Base-by-base conservation (phyloP, 1,139 yeast species). In the Saccharomyces hybrid region DNA sequence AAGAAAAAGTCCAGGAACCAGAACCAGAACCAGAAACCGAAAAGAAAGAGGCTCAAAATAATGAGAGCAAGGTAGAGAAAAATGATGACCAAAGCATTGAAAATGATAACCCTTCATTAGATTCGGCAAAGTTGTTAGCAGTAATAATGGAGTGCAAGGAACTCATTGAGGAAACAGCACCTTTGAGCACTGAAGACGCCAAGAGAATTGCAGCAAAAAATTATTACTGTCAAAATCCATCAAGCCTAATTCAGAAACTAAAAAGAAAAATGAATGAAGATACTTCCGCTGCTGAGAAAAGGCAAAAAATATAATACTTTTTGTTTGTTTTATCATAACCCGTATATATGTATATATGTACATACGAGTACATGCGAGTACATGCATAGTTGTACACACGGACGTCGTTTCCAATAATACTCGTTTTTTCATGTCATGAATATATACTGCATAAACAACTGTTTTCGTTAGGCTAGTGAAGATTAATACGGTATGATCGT, bases 161-260 rank as follows among this genome's bases (percentile, higher is more conserved):
- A 9, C 58, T 73, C 2, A 77, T 84, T 5, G 74, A 75, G 55
- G 70, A 71, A 69, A 72, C 23, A 19, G 23, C 23, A 6, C 74
- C 75, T 51, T 79, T 86, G 0, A 70, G 82, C 6, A 74, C 80
- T 51, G 88, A 85, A 55, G 85, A 81, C 54, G 85, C 88, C 16
- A 81, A 78, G 47, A 70, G 69, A 19, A 82, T 84, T 26, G 88
- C 84, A 56, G 80, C 79, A 49, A 84, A 83, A 65, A 78, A 85
- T 32, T 83, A 81, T 59, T 83, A 78, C 60, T 79, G 85, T 47
- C 70, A 82, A 50, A 82, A 83, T 59, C 93, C 93, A 8, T 70
- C 70, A 50, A 72, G 78, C 57, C 64, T 80, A 27, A 67, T 83
- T 49, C 65, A 60, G 54, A 66, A 65, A 47, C 41, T 67, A 46